These are phyloP conservation scores for Meyerozyma elateridarum DNA, from an alignment of 1,139 yeast genomes.

Conservation along the genomic window DNA sequence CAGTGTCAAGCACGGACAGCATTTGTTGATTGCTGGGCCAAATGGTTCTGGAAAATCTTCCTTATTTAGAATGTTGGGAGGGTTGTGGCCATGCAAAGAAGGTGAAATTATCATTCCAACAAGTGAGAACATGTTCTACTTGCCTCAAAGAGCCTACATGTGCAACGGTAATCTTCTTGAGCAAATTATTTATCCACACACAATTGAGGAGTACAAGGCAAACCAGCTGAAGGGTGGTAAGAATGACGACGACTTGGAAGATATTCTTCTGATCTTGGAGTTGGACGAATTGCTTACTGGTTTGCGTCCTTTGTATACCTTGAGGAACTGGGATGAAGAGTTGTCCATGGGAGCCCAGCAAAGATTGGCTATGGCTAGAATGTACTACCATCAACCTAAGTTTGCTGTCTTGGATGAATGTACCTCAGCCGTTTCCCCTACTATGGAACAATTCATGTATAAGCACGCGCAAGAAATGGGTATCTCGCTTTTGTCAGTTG, in stretches of 20 bases:
- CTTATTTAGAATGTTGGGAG: constrained; percentile 83
- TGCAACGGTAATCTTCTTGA: constrained; percentile 72
- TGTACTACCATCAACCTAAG: constrained; percentile 85
- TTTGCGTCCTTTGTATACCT: constrained; percentile 52
- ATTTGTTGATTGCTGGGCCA: constrained; percentile 87
- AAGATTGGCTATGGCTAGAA: constrained; percentile 87
- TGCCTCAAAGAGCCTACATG: constrained; percentile 90
- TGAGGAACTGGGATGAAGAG: constrained; percentile 85
- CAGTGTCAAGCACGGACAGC: constrained; percentile 75
- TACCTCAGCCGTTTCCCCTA: constrained; percentile 89
- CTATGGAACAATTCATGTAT: constrained; percentile 88
- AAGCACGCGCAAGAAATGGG: constrained; percentile 75
- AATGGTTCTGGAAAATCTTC: constrained; percentile 96
- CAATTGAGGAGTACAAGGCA: constrained; percentile 50
- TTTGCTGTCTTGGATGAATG: constrained; percentile 95
- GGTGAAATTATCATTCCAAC: constrained; percentile 66
- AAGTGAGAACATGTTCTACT: constrained; percentile 69
- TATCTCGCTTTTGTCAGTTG: constrained; percentile 82
- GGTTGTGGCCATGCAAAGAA: constrained; percentile 81
- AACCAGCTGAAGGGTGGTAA: constrained; percentile 29
- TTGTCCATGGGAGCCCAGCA: constrained; percentile 91
- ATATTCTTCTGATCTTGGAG: constrained; percentile 57
- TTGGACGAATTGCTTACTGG: constrained; percentile 48
- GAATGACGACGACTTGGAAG: constrained; percentile 59
- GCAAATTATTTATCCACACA: constrained; percentile 84